These are phyloP conservation scores for Pezicula radicicola DNA, from an alignment of 2,329 filamentous ascomycete species.

Conservation along the genomic window DNA sequence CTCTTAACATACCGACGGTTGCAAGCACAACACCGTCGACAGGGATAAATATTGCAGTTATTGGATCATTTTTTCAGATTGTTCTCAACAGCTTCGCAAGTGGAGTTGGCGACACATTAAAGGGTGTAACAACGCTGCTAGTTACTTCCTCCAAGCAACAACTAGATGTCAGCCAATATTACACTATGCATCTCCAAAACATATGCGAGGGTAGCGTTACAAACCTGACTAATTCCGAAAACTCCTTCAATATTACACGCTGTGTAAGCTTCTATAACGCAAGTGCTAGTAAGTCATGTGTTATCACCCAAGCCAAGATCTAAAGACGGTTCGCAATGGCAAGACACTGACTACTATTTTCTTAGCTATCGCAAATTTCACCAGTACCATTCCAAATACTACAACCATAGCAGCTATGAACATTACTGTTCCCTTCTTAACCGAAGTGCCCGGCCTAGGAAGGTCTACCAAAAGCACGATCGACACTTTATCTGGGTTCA, in stretches of 20 bases:
- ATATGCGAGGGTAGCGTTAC: slow-evolving; percentile 3
- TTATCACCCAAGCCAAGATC: neutral
- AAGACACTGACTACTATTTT: neutral
- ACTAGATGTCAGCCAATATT: slow-evolving; percentile 2
- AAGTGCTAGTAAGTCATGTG: slow-evolving; percentile 5
- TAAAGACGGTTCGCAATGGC: neutral
- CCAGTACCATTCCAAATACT: slow-evolving; percentile 1
- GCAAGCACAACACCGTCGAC: neutral
- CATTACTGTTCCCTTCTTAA: slow-evolving; percentile 3
- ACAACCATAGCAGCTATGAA: slow-evolving; percentile 4
- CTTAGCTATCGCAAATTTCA: slow-evolving; percentile 3
- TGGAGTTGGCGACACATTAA: slow-evolving; percentile 1
- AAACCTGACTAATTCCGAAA: slow-evolving; percentile 1
- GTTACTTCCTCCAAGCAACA: slow-evolving; percentile 3
- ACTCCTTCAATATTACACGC: slow-evolving; percentile 3
- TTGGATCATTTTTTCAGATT: slow-evolving; percentile 3
- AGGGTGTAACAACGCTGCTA: neutral
- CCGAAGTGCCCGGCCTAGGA: slow-evolving; percentile 5
- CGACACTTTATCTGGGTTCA: neutral
- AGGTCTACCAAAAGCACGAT: slow-evolving; percentile 1
- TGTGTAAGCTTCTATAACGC: slow-evolving; percentile 6
- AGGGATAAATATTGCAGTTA: slow-evolving; percentile 2
- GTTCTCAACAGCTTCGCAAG: slow-evolving; percentile 5
- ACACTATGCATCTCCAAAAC: slow-evolving; percentile 1
- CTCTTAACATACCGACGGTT: slow-evolving; percentile 1